Evolutionary conservation across 257 asterid genomes (phyloP).

Genomic region (Solanum corneliomulleri): DNA sequence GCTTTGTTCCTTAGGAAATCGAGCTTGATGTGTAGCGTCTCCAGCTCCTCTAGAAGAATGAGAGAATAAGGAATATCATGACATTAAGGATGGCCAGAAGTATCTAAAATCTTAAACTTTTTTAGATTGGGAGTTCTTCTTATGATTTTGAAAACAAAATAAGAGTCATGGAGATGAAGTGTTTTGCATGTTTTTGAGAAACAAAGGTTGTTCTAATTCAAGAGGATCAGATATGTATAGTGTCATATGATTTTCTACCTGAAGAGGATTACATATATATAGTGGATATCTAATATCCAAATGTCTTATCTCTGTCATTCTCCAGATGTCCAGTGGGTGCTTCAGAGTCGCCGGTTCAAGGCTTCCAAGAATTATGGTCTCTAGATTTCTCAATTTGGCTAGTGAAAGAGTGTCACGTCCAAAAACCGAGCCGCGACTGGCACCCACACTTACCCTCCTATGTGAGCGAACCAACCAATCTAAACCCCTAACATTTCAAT

Average conservation of each 20-base stretch:
- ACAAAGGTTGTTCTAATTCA: not conserved
- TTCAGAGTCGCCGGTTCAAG: fast-evolving
- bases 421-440: too few species aligned
- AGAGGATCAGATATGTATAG: not conserved
- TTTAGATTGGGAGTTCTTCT: not conserved
- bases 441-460: too few species aligned
- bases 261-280: not conserved
- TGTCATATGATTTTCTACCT: not conserved
- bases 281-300: not conserved
- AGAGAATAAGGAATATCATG: not conserved
- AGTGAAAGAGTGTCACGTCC: not conserved
- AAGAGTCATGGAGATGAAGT: not conserved
- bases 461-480: too few species aligned
- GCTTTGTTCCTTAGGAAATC: fast-evolving
- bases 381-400: not conserved
- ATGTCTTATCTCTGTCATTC: not conserved
- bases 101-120: too few species aligned
- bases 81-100: fast-evolving
- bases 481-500: too few species aligned
- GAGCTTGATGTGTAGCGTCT: not conserved
- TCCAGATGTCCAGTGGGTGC: not conserved
- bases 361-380: not conserved
- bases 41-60: not conserved
- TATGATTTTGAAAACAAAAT: not conserved
- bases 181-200: not conserved